A percentile compares a stretch with the other conserved stretches of the same genome.
Evolutionary conservation across 768 basidiomycete species (phyloP).

Genomic region (Agaricus bisporus): DNA sequence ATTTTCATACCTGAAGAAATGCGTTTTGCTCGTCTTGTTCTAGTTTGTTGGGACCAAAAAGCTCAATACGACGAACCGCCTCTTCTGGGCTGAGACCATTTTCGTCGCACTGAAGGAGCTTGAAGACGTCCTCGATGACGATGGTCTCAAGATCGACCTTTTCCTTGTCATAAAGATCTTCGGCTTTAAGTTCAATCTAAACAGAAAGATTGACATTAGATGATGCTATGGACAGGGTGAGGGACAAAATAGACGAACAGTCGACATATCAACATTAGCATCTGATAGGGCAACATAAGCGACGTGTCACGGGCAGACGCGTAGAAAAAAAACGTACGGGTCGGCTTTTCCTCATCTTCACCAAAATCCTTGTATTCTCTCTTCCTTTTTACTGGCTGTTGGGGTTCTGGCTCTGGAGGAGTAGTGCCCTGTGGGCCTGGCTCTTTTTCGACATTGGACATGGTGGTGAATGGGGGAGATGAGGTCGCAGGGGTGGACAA

Average conservation of each 20-base stretch:
- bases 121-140: conserved; percentile 93
- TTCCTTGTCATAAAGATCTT: conserved; percentile 95
- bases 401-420: conserved; percentile 13
- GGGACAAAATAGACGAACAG: conserved; percentile 29
- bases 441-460: conserved; percentile 40
- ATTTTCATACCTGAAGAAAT: conserved; percentile 65
- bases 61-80: conserved; percentile 76
- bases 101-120: conserved; percentile 84
- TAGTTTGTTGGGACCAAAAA: conserved; percentile 95
- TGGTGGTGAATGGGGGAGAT: conserved; percentile 1
- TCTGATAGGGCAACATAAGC: conserved; percentile 34
- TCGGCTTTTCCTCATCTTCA: conserved; percentile 61
- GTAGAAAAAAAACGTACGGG: conserved; percentile 43
- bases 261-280: conserved; percentile 81
- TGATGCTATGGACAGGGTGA: neutral
- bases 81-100: conserved; percentile 75
- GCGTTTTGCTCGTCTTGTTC: conserved; percentile 88
- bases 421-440: conserved; percentile 42
- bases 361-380: conserved; percentile 85
- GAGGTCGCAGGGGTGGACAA: conserved; percentile 4
- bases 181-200: conserved; percentile 81
- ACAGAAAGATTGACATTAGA: neutral
- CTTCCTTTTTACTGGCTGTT: conserved; percentile 43
- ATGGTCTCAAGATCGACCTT: conserved; percentile 98
- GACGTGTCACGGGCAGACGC: conserved; percentile 11